Evolutionary conservation across 2,329 filamentous ascomycete species (phyloP).

Genomic region (Trichoderma sp.): DNA sequence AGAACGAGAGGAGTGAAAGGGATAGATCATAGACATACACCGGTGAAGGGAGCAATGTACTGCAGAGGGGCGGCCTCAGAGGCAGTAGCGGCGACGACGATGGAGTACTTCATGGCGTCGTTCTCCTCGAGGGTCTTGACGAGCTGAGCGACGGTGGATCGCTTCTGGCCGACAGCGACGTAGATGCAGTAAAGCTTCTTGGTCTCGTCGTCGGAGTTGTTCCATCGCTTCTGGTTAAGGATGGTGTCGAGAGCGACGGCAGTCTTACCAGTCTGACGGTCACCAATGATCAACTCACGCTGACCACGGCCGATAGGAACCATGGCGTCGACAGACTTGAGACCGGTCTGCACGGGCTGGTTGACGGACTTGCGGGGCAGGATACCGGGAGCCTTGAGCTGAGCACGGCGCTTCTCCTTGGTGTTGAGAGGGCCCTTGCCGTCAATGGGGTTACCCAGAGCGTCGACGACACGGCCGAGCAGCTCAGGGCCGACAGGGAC

Average conservation of each 20-base stretch:
- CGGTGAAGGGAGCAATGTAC: slow-evolving; percentile 92
- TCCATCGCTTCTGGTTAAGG: slow-evolving; percentile 99
- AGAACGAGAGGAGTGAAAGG: not conserved
- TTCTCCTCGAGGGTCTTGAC: slow-evolving; percentile 99
- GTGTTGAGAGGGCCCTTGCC: slow-evolving; percentile 97
- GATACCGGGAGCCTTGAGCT: slow-evolving; percentile 98
- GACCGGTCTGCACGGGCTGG: slow-evolving; percentile 98
- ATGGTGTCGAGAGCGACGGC: slow-evolving; percentile 97
- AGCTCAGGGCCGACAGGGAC: slow-evolving; percentile 89
- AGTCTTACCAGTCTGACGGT: slow-evolving; percentile 99
- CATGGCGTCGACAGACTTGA: slow-evolving; percentile 99
- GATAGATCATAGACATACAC: slow-evolving; percentile 29
- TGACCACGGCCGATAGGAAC: slow-evolving; percentile 99
- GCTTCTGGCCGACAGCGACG: slow-evolving; percentile 98
- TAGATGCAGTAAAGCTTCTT: slow-evolving; percentile 99
- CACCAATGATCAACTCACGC: slow-evolving; percentile 99
- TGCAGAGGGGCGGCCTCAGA: slow-evolving; percentile 95
- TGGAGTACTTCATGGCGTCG: slow-evolving; percentile 97
- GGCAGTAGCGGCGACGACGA: slow-evolving; percentile 91
- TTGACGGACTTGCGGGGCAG: slow-evolving; percentile 95
- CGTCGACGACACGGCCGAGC: slow-evolving; percentile 97
- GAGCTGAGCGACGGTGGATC: slow-evolving; percentile 97
- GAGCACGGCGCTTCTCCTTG: slow-evolving; percentile 89
- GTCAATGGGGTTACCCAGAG: slow-evolving; percentile 98
- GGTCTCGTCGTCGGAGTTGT: slow-evolving; percentile 77